Evolutionary conservation across 1,284 basidiomycete genomes (phyloP).

Genomic region (Stygiomarasmius scandens): DNA sequence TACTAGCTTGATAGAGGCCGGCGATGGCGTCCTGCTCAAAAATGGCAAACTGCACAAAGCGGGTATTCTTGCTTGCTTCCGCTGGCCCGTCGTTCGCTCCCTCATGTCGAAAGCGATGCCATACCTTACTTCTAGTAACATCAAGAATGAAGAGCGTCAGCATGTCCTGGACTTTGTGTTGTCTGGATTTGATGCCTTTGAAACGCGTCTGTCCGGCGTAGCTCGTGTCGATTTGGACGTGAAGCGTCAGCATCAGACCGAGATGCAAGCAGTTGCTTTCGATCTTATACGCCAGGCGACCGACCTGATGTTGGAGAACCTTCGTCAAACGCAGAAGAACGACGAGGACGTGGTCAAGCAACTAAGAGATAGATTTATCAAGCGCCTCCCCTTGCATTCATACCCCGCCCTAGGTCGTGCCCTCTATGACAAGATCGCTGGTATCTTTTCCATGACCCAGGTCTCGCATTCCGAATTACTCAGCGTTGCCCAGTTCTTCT

Average conservation of each 20-base stretch:
- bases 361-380: constrained; percentile 13
- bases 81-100: constrained; percentile 17
- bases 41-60: constrained; percentile 12
- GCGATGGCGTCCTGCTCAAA: constrained; percentile 17
- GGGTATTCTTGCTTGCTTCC: constrained; percentile 7
- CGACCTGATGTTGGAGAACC: background rate
- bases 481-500: constrained; percentile 9
- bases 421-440: constrained; percentile 14
- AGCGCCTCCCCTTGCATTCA: constrained; percentile 1
- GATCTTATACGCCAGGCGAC: background rate
- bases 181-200: constrained; percentile 9
- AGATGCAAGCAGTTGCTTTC: background rate
- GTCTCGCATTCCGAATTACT: constrained; percentile 13
- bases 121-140: constrained; percentile 7
- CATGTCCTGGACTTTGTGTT: constrained; percentile 16
- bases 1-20: constrained; percentile 11
- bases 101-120: constrained; percentile 15
- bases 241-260: background rate
- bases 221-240: background rate
- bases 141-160: constrained; percentile 7
- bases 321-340: constrained; percentile 7
- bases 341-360: constrained; percentile 16
- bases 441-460: constrained; percentile 18
- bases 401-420: constrained; percentile 16
- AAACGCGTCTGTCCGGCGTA: constrained; percentile 1